Conservation (phyloP, 768 basidiomycete species). For the Lactifluus rugatus region DNA sequence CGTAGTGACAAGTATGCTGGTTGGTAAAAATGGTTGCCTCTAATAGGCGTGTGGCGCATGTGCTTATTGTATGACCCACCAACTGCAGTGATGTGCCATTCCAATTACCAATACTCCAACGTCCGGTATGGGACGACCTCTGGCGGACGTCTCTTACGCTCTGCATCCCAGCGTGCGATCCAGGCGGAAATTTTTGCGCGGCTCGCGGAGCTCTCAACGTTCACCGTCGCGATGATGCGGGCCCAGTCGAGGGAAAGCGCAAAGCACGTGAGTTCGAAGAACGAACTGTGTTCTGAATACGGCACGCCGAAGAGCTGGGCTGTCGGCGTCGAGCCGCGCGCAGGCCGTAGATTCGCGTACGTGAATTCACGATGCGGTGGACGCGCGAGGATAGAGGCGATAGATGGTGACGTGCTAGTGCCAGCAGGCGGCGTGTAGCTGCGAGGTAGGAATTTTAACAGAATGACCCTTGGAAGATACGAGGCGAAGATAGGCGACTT, state of each 20-base stretch:
- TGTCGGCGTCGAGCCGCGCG: conserved; percentile 57
- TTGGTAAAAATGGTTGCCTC: no score
- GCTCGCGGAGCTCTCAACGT: conserved; percentile 63
- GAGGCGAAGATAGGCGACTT: conserved; percentile 28
- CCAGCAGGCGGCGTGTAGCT: conserved; percentile 64
- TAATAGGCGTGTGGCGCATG: no score
- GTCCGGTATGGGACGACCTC: conserved; percentile 31
- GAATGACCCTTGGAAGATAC: background rate
- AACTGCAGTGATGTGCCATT: no score
- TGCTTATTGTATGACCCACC: background rate
- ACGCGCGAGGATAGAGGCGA: conserved; percentile 58
- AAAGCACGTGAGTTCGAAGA: conserved; percentile 92
- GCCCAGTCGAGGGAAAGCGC: conserved; percentile 79
- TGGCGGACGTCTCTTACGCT: conserved; percentile 49
- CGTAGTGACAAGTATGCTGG: no score
- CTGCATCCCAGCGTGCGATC: conserved; percentile 83
- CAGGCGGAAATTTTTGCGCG: conserved; percentile 82
- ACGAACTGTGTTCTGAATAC: conserved; percentile 95
- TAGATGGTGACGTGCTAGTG: conserved; percentile 48
- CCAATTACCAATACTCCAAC: conserved; percentile 37
- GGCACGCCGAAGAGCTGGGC: conserved; percentile 75
- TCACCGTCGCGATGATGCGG: conserved; percentile 93
- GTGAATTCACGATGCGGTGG: conserved; percentile 63
- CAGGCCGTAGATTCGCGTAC: conserved; percentile 53
- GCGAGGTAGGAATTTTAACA: background rate